Percentiles rank a stretch among this genome's conserved stretches.
phyloP scores from a whole-genome alignment of 2,329 filamentous ascomycete species.

The Zymoseptoria ardabiliae region DNA sequence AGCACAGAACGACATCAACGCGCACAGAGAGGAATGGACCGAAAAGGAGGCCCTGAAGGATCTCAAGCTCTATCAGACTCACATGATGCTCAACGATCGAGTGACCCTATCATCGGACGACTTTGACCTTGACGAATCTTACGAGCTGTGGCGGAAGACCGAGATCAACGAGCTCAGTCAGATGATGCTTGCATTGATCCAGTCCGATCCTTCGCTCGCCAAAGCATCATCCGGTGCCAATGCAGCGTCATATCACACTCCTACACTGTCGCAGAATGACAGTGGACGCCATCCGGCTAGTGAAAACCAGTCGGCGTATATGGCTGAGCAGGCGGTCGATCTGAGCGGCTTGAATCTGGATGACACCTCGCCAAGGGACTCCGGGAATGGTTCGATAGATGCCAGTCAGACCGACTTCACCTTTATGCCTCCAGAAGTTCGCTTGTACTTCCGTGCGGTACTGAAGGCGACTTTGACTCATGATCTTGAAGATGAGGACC shows the following conservation, averaged over 20 bases:
- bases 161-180: conserved; percentile 81
- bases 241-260: conserved; percentile 21
- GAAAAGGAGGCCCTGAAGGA: conserved; percentile 86
- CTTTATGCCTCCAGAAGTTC: conserved; percentile 79
- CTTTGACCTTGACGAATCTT: conserved; percentile 84
- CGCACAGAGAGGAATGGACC: conserved; percentile 74
- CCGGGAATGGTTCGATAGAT: conserved; percentile 23
- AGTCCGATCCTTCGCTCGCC: conserved; percentile 75
- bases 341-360: conserved; percentile 58
- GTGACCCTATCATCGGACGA: conserved; percentile 74
- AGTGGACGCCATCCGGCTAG: conserved; percentile 34
- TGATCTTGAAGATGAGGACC: conserved; percentile 50
- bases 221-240: conserved; percentile 59
- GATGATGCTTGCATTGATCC: conserved; percentile 87
- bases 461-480: conserved; percentile 65
- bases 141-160: conserved; percentile 83
- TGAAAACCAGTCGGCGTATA: conserved; percentile 42
- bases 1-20: conserved; percentile 80
- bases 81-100: conserved; percentile 70
- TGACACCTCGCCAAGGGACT: conserved; percentile 38
- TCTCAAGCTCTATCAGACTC: conserved; percentile 86
- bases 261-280: conserved; percentile 15
- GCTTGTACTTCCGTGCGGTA: conserved; percentile 75
- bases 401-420: conserved; percentile 53
- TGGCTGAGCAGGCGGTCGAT: conserved; percentile 61